Evolutionary conservation across 1,284 basidiomycete species (phyloP).

Genomic region (Ceratobasidium sp.): DNA sequence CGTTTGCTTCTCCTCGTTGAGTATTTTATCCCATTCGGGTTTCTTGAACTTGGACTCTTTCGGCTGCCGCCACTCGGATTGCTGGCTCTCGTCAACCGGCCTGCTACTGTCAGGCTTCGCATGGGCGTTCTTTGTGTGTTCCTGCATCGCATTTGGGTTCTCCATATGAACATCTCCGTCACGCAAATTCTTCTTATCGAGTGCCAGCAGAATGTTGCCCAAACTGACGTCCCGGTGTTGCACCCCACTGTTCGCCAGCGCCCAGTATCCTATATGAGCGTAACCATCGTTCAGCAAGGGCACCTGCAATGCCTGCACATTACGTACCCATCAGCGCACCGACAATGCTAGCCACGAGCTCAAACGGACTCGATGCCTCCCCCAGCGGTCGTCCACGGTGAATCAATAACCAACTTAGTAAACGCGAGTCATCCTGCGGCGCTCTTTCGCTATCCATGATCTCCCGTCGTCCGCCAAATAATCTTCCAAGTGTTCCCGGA

Average conservation of each 20-base stretch:
- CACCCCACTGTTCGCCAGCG: background rate
- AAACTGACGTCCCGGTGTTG: conserved; percentile 3
- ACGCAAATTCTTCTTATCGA: too few species aligned
- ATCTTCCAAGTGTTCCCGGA: background rate
- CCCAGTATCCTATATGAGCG: background rate
- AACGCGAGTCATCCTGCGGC: background rate
- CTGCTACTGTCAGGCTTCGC: too few species aligned
- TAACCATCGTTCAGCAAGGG: too few species aligned
- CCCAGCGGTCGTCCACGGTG: background rate
- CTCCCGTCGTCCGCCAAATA: background rate
- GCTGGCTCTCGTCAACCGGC: too few species aligned
- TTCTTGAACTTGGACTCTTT: too few species aligned
- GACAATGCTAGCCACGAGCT: background rate
- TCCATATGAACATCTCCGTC: too few species aligned
- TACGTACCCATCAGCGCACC: conserved; percentile 18
- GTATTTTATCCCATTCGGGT: too few species aligned
- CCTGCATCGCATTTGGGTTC: too few species aligned
- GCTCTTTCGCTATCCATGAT: background rate
- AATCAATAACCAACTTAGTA: background rate
- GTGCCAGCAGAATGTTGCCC: conserved; percentile 8
- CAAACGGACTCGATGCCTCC: background rate
- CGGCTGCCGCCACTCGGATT: too few species aligned
- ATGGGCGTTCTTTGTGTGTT: too few species aligned
- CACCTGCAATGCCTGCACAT: background rate
- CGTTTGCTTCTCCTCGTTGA: too few species aligned